Evolutionary conservation across 1,284 basidiomycete genomes (phyloP), one percentile per base, ranked within the genome.

Genomic region (Singerocomus rubriflavus): DNA sequence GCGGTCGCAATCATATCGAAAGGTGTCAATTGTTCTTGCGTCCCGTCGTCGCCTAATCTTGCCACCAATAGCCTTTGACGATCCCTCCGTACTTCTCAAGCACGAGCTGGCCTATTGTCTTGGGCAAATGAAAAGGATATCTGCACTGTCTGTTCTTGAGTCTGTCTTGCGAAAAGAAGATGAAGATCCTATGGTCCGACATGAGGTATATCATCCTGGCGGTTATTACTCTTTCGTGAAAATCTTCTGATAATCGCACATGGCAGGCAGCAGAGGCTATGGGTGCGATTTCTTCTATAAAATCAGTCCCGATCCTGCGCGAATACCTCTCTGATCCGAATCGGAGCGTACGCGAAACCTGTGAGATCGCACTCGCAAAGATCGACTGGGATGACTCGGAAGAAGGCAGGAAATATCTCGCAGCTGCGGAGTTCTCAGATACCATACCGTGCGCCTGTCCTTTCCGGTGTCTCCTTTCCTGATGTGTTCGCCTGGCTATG

Each of bases 71-170:
- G 95, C 90, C 16, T 93, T 98, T 66, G 70, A 74, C 32, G 94
- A 97, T 69, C 80, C 85, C 14, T 97, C 93, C 39, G 91, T 94
- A 7, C 72, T 99, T 44, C 80, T 99, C 43, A 98, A 98, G 68
- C 96, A 99, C 69, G 96, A 99, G 68, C 80, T 99, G 4, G 96
- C 96, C 2, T 99, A 99, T 67, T 96, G 95, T 57, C 81, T 99
- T 1, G 96, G 96, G 0, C 96, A 99, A 72, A 90, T 97, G 66
- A 85, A 86, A 59, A 80, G 81, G 42, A 64, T 72, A 0, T 76
- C 77, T 10, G 97, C 96, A 0, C 75, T 99, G 13, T 85, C 92
- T 3, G 79, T 82, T 13, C 80, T 99, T 4, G 87, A 91, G 68
- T 69, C 74, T 3, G 89, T 97, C 6, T 78, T 99, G 30, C 74